Conservation (phyloP, 495 filamentous ascomycete genomes). For the Ascodesmis nigricans region DNA sequence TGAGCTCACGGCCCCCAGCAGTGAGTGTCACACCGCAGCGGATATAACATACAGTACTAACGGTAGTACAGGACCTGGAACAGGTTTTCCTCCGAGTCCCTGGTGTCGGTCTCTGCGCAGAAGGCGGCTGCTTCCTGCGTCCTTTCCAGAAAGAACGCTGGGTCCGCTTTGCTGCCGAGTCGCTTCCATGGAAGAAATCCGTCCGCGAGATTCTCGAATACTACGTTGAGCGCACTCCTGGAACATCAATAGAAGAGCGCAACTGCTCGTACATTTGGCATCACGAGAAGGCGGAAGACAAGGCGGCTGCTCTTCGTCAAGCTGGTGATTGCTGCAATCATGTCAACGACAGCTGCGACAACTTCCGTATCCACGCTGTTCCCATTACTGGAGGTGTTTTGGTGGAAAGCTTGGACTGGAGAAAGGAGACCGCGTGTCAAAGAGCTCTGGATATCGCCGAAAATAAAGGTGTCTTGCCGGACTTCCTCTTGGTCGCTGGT, state of each 20-base stretch:
- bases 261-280: constrained; percentile 76
- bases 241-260: constrained; percentile 64
- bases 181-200: constrained; percentile 58
- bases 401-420: constrained; percentile 61
- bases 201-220: constrained; percentile 60
- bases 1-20: constrained; percentile 65
- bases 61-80: constrained; percentile 40
- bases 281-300: constrained; percentile 61
- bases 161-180: constrained; percentile 47
- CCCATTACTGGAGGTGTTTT: constrained; percentile 55
- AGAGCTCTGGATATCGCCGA: constrained; percentile 39
- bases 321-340: constrained; percentile 74
- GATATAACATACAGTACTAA: not conserved
- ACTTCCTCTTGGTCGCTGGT: constrained; percentile 70
- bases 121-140: constrained; percentile 78
- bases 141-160: constrained; percentile 43
- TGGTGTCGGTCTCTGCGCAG: constrained; percentile 65
- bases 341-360: constrained; percentile 76
- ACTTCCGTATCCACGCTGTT: constrained; percentile 60
- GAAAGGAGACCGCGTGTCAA: constrained; percentile 59
- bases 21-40: not conserved
- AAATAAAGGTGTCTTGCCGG: constrained; percentile 29
- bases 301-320: constrained; percentile 43
- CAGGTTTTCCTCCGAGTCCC: constrained; percentile 56
- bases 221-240: constrained; percentile 70